These are phyloP conservation scores for Solanum tacnaense DNA, from an alignment of 257 asterid genomes.

Conservation along the genomic window DNA sequence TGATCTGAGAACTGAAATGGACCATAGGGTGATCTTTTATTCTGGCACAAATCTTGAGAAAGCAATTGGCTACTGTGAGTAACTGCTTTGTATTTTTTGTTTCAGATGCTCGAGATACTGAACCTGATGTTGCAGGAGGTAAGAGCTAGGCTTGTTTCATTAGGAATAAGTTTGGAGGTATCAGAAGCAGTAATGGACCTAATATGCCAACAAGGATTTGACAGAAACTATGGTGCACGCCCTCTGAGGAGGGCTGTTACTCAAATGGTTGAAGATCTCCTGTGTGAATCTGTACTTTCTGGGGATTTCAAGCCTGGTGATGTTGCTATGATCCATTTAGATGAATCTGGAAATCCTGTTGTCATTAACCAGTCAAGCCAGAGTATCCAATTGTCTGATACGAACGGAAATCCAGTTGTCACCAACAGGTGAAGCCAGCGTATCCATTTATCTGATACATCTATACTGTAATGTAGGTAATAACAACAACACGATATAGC, in stretches of 20 bases:
- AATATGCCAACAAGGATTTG: slow-evolving; percentile 81
- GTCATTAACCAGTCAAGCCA: slow-evolving; percentile 41
- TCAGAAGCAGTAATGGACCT: slow-evolving; percentile 66
- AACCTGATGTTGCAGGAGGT: slow-evolving; percentile 79
- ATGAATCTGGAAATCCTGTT: slow-evolving; percentile 64
- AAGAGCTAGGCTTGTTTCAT: slow-evolving; percentile 49
- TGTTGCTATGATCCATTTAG: slow-evolving; percentile 57
- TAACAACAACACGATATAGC: not conserved
- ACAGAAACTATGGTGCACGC: slow-evolving; percentile 88
- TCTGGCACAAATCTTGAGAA: not conserved
- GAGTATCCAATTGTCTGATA: slow-evolving; percentile 35
- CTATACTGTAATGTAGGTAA: slow-evolving; percentile 9
- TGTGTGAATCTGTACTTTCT: slow-evolving; percentile 80
- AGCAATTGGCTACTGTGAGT: not conserved
- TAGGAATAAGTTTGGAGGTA: slow-evolving; percentile 73
- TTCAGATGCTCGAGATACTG: slow-evolving; percentile 82
- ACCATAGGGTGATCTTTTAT: not conserved
- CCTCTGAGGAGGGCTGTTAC: slow-evolving; percentile 92
- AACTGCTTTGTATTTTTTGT: not conserved
- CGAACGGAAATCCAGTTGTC: slow-evolving; percentile 60
- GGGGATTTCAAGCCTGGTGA: slow-evolving; percentile 64
- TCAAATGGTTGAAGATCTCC: slow-evolving; percentile 54
- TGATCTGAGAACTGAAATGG: not conserved
- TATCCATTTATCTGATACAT: slow-evolving; percentile 29
- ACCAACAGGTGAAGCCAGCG: slow-evolving; percentile 31